Conservation (phyloP, 192 early-diverging fungal genomes). For the Backusella liffmaniae region DNA sequence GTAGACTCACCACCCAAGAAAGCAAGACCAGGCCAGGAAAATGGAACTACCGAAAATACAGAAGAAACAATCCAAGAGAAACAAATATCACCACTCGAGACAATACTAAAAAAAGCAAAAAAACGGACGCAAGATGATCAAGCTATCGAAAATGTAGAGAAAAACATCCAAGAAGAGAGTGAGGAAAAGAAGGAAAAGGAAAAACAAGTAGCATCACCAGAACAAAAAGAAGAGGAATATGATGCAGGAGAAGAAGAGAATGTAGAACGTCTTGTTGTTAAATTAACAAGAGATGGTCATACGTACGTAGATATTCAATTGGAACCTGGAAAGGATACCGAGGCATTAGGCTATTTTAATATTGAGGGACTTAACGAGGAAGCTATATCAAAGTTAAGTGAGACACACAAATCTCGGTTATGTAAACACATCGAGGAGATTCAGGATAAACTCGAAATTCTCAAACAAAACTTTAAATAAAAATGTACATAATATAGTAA, state of each 20-base stretch:
- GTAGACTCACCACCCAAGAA: background rate
- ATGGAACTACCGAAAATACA: background rate
- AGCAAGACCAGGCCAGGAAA: background rate
- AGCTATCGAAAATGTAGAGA: background rate
- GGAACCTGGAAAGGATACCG: background rate
- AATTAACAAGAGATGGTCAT: background rate
- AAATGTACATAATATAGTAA: background rate
- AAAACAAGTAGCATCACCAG: background rate
- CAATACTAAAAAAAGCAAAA: background rate
- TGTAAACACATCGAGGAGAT: conserved; percentile 11
- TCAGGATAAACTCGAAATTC: conserved; percentile 9
- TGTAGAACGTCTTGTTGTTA: background rate
- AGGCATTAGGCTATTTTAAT: background rate
- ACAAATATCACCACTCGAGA: background rate
- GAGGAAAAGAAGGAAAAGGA: background rate
- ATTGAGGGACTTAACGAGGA: background rate
- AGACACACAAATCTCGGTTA: background rate
- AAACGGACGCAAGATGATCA: background rate
- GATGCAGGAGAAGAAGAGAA: background rate
- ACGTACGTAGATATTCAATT: background rate
- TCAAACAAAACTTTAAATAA: background rate
- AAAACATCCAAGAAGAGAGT: background rate
- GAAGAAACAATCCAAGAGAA: background rate
- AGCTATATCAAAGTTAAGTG: background rate
- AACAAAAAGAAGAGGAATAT: background rate